phyloP scores from a whole-genome alignment of 805 yeast genomes.

The Saturnispora silvae region DNA sequence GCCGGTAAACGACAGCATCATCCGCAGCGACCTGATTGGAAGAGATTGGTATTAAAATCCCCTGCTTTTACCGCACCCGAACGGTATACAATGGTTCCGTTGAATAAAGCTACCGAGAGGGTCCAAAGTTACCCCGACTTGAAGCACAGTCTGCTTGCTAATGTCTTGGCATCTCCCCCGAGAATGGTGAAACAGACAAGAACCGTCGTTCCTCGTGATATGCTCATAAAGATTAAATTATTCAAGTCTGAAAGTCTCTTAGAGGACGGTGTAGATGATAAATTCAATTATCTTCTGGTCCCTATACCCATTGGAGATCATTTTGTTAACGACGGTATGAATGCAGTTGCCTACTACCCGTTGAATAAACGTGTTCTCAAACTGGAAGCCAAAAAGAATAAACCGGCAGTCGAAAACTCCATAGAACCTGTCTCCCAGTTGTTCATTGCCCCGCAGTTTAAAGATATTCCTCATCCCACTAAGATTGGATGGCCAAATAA shows the following conservation, averaged over 20 bases:
- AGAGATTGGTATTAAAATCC: neutral
- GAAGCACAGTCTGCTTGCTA: conserved; percentile 29
- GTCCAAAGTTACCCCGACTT: conserved; percentile 18
- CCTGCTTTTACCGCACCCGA: conserved; percentile 20
- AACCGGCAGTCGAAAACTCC: neutral
- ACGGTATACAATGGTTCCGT: neutral
- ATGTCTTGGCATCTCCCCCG: conserved; percentile 31
- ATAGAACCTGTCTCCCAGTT: neutral
- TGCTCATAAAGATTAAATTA: conserved; percentile 27
- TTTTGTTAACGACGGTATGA: neutral
- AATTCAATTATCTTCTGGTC: neutral
- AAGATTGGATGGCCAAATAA: conserved; percentile 4
- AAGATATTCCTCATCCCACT: neutral
- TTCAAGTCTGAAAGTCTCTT: conserved; percentile 6
- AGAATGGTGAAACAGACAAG: conserved; percentile 31
- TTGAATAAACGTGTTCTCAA: neutral
- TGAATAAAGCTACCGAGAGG: conserved; percentile 9
- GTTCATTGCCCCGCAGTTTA: neutral
- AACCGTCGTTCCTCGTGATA: conserved; percentile 29
- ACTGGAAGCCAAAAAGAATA: neutral
- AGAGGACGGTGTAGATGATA: neutral
- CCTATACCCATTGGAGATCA: conserved; percentile 2
- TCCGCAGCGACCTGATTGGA: conserved; percentile 1
- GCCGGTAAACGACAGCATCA: neutral
- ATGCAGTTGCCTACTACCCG: conserved; percentile 1